phyloP scores from a whole-genome alignment of 306 rosid genomes.

The Vigna nakashimae region DNA sequence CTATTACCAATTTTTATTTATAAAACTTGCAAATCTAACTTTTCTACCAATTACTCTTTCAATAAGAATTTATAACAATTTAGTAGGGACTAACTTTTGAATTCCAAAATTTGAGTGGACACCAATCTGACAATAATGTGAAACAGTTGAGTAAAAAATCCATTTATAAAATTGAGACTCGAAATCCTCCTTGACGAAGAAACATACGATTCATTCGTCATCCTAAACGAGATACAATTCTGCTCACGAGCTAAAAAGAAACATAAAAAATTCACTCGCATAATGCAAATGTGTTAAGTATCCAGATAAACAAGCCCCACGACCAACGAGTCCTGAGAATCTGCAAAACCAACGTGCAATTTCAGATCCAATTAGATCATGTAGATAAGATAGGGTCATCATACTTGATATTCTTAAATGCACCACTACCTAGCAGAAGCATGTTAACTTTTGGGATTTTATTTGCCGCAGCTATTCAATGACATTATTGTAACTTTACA shows the following conservation, averaged over 20 bases:
- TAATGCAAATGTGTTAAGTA: slow-evolving; percentile 29
- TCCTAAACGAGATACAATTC: slow-evolving; percentile 38
- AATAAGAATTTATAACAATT: no score
- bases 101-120: not conserved
- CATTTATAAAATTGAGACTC: not conserved
- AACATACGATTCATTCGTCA: slow-evolving; percentile 2
- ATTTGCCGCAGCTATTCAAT: not conserved
- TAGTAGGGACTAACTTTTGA: not conserved
- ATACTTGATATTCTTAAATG: not conserved
- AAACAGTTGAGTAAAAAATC: not conserved
- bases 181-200: slow-evolving; percentile 19
- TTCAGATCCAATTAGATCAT: not conserved
- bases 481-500: not conserved
- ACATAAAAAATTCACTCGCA: slow-evolving; percentile 22
- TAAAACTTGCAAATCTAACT: no score
- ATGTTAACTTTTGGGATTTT: not conserved
- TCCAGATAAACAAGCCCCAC: not conserved
- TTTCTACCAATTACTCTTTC: no score
- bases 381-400: not conserved
- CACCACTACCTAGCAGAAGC: not conserved
- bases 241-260: slow-evolving; percentile 28
- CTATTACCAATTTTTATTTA: no score
- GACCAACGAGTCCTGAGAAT: not conserved
- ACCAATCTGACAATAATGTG: not conserved
- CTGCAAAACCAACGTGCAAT: slow-evolving; percentile 41